These are phyloP conservation scores for Rhizodiscina lignyota DNA, from an alignment of 495 filamentous ascomycete genomes.

Conservation along the genomic window DNA sequence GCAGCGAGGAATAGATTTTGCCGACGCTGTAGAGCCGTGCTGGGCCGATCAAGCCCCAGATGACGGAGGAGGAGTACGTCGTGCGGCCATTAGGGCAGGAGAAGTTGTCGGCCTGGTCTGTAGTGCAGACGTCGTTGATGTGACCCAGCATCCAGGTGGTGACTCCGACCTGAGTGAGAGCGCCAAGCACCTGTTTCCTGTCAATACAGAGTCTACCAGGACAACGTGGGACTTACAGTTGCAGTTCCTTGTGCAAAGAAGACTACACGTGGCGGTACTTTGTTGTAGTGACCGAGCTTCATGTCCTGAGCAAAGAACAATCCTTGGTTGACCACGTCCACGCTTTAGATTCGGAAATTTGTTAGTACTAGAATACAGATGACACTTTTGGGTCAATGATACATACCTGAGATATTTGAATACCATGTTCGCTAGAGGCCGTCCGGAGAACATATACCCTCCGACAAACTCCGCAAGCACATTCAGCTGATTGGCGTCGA, in stretches of 20 bases:
- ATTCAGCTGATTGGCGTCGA: slow-evolving; percentile 20
- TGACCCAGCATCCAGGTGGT: slow-evolving; percentile 27
- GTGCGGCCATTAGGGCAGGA: slow-evolving; percentile 9
- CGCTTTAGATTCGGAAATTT: no score
- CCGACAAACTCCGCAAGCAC: slow-evolving; percentile 49
- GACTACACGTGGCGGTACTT: slow-evolving; percentile 35
- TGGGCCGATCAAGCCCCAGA: slow-evolving; percentile 39
- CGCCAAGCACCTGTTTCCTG: no score
- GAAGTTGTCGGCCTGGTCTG: slow-evolving; percentile 15
- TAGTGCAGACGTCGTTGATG: slow-evolving; percentile 22
- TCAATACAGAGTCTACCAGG: no score
- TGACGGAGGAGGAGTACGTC: slow-evolving; percentile 30
- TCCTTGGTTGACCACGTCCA: no score
- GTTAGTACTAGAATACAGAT: no score
- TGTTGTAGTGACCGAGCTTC: slow-evolving; percentile 66
- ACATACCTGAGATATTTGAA: slow-evolving; percentile 65
- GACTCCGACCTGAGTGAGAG: slow-evolving; percentile 25
- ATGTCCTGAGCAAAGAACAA: no score
- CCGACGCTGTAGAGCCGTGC: slow-evolving; percentile 33
- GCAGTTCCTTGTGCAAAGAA: slow-evolving; percentile 26
- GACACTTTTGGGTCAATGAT: no score
- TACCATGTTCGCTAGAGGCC: slow-evolving; percentile 51
- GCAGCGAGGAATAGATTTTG: slow-evolving; percentile 27
- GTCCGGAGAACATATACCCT: slow-evolving; percentile 52
- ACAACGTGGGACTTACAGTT: slow-evolving; percentile 23